These are phyloP conservation scores for Ceratocystis albifundus DNA, from an alignment of 2,329 filamentous ascomycete species.

Conservation along the genomic window DNA sequence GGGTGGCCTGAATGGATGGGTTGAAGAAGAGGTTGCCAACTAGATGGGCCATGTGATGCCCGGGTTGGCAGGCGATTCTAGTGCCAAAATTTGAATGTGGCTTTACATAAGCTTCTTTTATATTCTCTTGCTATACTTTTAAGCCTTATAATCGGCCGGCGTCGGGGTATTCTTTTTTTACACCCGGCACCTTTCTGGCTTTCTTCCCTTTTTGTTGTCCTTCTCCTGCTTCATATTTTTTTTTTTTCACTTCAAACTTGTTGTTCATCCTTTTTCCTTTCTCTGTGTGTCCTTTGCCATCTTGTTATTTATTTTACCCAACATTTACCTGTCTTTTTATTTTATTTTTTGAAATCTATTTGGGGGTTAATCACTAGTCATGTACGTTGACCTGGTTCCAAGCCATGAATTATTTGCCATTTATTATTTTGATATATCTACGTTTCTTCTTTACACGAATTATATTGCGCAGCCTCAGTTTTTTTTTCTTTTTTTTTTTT, in stretches of 20 bases:
- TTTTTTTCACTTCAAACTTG: constrained; percentile 26
- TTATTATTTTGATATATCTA: constrained; percentile 26
- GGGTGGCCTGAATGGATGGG: constrained; percentile 54
- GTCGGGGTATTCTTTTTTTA: neutral
- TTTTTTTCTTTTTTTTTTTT: constrained; percentile 9
- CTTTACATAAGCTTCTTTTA: constrained; percentile 15
- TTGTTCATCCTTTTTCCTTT: constrained; percentile 26
- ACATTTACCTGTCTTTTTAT: constrained; percentile 26
- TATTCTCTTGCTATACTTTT: constrained; percentile 13
- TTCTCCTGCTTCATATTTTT: constrained; percentile 20
- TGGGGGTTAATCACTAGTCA: constrained; percentile 24
- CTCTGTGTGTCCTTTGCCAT: constrained; percentile 25
- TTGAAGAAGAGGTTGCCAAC: constrained; percentile 54
- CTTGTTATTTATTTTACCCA: constrained; percentile 26
- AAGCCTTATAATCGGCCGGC: constrained; percentile 20
- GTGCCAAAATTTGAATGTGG: constrained; percentile 13
- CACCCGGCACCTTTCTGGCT: neutral
- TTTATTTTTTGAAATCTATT: constrained; percentile 24
- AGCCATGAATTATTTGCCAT: constrained; percentile 21
- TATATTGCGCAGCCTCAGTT: constrained; percentile 1
- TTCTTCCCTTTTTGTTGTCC: constrained; percentile 12
- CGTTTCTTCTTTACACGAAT: neutral
- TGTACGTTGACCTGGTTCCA: neutral
- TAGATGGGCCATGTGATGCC: constrained; percentile 29
- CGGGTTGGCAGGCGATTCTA: neutral